Evolutionary conservation across 495 filamentous ascomycete species (phyloP).

Genomic region (Rostrohypoxylon terebratum): DNA sequence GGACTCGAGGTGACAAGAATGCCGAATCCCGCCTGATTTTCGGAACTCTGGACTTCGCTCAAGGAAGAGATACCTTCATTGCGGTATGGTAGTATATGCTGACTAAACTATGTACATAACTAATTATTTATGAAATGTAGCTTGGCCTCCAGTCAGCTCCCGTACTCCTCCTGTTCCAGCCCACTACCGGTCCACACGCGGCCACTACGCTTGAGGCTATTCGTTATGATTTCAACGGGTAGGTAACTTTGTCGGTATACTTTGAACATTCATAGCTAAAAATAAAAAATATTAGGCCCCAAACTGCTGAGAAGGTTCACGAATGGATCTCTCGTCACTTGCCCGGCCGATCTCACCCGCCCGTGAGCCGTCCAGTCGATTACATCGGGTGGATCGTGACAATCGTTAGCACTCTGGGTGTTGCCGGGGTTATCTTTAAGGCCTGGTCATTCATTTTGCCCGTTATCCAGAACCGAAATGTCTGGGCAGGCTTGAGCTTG

Average conservation of each 20-base stretch:
- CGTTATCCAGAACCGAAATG: constrained; percentile 85
- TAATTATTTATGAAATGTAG: constrained; percentile 58
- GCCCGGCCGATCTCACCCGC: constrained; percentile 76
- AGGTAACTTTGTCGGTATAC: constrained; percentile 46
- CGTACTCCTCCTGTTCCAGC: constrained; percentile 87
- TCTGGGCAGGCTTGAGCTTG: constrained; percentile 92
- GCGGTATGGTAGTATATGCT: constrained; percentile 68
- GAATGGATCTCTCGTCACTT: constrained; percentile 83
- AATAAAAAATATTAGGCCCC: constrained; percentile 63
- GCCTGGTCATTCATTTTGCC: constrained; percentile 88
- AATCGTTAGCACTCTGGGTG: constrained; percentile 73
- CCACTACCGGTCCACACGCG: constrained; percentile 86
- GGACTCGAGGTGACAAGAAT: constrained; percentile 81
- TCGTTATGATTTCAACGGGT: constrained; percentile 91
- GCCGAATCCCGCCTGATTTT: constrained; percentile 80
- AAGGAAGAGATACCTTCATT: constrained; percentile 89
- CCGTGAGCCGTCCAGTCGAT: constrained; percentile 85
- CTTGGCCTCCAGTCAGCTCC: constrained; percentile 95
- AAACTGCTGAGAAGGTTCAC: constrained; percentile 81
- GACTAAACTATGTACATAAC: constrained; percentile 2
- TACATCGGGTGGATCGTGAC: constrained; percentile 78
- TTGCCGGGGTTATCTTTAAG: constrained; percentile 74
- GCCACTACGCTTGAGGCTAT: constrained; percentile 74
- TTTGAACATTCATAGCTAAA: constrained; percentile 21
- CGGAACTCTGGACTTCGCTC: constrained; percentile 87